These are phyloP conservation scores for Monosporozyma servazzii DNA, from an alignment of 805 yeast genomes.

Conservation along the genomic window DNA sequence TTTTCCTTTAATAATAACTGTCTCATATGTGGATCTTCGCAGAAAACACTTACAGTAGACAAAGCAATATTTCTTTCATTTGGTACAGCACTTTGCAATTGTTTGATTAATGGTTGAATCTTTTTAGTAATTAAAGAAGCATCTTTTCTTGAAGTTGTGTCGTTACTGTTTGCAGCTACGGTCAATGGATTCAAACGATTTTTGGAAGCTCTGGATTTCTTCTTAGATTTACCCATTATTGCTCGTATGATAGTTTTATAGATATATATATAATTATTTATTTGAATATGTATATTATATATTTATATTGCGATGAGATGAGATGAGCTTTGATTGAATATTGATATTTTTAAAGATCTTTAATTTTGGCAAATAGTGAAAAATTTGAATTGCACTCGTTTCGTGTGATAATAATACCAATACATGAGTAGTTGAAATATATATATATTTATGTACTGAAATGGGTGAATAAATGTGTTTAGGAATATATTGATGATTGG, in stretches of 20 bases:
- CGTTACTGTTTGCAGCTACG: constrained; percentile 11
- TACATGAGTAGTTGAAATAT: not conserved
- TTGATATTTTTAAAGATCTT: not conserved
- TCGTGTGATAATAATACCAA: not conserved
- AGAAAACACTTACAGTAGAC: constrained; percentile 58
- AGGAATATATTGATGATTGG: too few species aligned
- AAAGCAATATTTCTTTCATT: constrained; percentile 75
- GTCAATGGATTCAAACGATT: constrained; percentile 32
- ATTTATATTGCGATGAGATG: not conserved
- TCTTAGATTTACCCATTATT: constrained; percentile 68
- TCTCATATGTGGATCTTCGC: constrained; percentile 61
- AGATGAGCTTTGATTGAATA: not conserved
- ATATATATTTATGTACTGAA: too few species aligned
- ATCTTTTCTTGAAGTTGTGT: constrained; percentile 33
- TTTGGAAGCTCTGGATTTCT: constrained; percentile 45
- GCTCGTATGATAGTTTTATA: not conserved
- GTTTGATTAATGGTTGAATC: constrained; percentile 58
- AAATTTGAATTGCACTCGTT: not conserved
- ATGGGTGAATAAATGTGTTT: too few species aligned
- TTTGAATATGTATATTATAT: not conserved
- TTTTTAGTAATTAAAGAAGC: constrained; percentile 43
- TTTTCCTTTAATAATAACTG: constrained; percentile 59
- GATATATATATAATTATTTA: not conserved
- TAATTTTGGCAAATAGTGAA: not conserved
- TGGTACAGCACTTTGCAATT: constrained; percentile 51